Conservation (phyloP, 139 green algal species). For the Tetratostichococcus sp. region DNA sequence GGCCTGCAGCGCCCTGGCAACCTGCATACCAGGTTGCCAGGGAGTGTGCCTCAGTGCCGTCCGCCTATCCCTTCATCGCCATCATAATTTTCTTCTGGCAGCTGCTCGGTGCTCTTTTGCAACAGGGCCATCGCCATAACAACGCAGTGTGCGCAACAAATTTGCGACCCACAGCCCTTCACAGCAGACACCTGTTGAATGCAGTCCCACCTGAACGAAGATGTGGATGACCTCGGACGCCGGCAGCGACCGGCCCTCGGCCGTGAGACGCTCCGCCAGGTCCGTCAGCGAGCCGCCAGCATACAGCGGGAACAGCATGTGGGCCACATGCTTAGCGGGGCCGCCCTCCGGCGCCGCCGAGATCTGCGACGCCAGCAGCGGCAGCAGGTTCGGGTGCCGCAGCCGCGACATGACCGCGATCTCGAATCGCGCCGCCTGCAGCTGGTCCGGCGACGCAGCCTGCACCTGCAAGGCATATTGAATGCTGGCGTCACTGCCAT, state of each 20-base stretch:
- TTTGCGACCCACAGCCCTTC: too few relatives aligned
- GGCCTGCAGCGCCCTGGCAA: slow-evolving; percentile 51
- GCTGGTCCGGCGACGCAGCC: slow-evolving; percentile 32
- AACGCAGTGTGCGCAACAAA: too few relatives aligned
- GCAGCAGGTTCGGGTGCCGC: slow-evolving; percentile 61
- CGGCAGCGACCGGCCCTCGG: slow-evolving; percentile 18
- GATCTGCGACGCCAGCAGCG: slow-evolving; percentile 39
- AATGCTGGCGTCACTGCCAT: too few relatives aligned
- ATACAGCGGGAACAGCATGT: slow-evolving; percentile 57
- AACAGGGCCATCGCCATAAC: too few relatives aligned
- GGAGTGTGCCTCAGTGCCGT: too few relatives aligned
- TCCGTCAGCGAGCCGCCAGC: slow-evolving; percentile 46
- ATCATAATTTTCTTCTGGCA: too few relatives aligned
- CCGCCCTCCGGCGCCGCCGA: slow-evolving; percentile 7
- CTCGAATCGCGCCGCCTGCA: slow-evolving; percentile 36
- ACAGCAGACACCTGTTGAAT: too few relatives aligned
- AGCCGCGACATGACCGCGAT: slow-evolving; percentile 42
- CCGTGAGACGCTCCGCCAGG: slow-evolving; percentile 30
- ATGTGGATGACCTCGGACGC: slow-evolving; percentile 43
- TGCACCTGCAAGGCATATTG: slow-evolving; percentile 57
- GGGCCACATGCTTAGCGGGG: slow-evolving; percentile 13
- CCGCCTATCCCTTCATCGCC: too few relatives aligned
- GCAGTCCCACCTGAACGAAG: slow-evolving; percentile 51
- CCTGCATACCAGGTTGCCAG: slow-evolving; percentile 28
- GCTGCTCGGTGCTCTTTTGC: too few relatives aligned